A percentile compares a stretch with the other conserved stretches of the same genome.
phyloP scores from a whole-genome alignment of 257 asterid species.

The Solanum habrochaites region DNA sequence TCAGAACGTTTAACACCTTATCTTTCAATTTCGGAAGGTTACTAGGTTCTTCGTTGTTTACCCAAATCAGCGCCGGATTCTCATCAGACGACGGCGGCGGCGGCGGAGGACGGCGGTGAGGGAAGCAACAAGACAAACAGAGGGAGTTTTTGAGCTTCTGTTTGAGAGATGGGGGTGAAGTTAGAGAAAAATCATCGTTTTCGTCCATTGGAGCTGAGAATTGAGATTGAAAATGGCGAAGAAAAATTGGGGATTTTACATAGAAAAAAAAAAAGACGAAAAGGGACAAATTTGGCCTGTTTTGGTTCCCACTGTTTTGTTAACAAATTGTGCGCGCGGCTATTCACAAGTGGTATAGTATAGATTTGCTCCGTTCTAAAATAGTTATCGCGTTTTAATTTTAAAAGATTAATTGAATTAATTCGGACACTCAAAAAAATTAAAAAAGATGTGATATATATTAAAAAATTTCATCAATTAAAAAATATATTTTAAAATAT shows the following conservation, averaged over 20 bases:
- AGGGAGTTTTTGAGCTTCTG: constrained; percentile 29
- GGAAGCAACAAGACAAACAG: constrained; percentile 48
- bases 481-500: too few species aligned
- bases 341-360: not conserved
- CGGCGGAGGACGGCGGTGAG: constrained; percentile 21
- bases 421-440: too few species aligned
- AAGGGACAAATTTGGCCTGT: not conserved
- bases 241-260: not conserved
- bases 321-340: not conserved
- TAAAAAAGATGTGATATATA: too few species aligned
- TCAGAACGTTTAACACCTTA: constrained; percentile 31
- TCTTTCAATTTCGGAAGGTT: constrained; percentile 30
- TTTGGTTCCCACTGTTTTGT: not conserved
- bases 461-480: rapidly evolving
- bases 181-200: not conserved
- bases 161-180: constrained; percentile 22
- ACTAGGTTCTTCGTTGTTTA: constrained; percentile 4
- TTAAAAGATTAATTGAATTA: too few species aligned
- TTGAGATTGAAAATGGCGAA: not conserved
- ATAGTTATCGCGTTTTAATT: too few species aligned
- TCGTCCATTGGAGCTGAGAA: constrained; percentile 14
- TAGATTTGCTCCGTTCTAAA: rapidly evolving
- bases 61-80: constrained; percentile 40
- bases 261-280: not conserved
- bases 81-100: constrained; percentile 24